Percentiles rank a stretch among this genome's conserved stretches.
These are phyloP conservation scores for Fusarium pseudonygamai DNA, from an alignment of 2,329 filamentous ascomycete species.

Conservation along the genomic window DNA sequence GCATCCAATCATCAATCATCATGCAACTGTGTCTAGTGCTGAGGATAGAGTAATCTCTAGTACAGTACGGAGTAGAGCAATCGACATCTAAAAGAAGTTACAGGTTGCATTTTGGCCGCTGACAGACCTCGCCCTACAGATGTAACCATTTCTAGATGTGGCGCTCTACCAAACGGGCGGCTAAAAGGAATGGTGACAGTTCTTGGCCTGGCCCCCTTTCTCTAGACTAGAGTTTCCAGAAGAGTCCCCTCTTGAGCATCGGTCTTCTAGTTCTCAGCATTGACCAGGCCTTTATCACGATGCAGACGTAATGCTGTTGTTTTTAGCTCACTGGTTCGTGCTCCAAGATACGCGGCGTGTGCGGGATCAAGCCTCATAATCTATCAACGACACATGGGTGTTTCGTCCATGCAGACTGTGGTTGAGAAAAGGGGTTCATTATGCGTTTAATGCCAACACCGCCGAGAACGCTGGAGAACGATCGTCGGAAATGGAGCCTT, in stretches of 20 bases:
- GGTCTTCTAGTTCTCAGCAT: conserved; percentile 19
- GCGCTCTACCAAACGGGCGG: conserved; percentile 7
- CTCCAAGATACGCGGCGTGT: conserved; percentile 26
- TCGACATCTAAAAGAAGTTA: neutral
- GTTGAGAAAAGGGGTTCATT: conserved; percentile 34
- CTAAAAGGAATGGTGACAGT: neutral
- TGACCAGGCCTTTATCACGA: conserved; percentile 25
- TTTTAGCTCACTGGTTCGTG: conserved; percentile 25
- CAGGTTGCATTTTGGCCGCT: neutral
- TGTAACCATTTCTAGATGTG: conserved; percentile 19
- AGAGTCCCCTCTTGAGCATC: conserved; percentile 5
- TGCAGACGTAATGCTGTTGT: conserved; percentile 33
- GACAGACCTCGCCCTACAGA: neutral
- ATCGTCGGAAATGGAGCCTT: conserved; percentile 30
- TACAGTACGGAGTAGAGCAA: neutral
- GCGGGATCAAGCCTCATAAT: conserved; percentile 27
- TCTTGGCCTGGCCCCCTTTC: conserved; percentile 4
- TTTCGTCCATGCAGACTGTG: conserved; percentile 20
- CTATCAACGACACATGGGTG: conserved; percentile 24
- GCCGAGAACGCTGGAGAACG: conserved; percentile 10
- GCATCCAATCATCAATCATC: neutral
- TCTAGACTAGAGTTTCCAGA: conserved; percentile 24
- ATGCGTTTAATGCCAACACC: conserved; percentile 14
- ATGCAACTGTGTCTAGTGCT: neutral
- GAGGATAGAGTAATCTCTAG: neutral